Evolutionary conservation across 805 yeast species (phyloP).

Genomic region (Lipomyces lipofer): DNA sequence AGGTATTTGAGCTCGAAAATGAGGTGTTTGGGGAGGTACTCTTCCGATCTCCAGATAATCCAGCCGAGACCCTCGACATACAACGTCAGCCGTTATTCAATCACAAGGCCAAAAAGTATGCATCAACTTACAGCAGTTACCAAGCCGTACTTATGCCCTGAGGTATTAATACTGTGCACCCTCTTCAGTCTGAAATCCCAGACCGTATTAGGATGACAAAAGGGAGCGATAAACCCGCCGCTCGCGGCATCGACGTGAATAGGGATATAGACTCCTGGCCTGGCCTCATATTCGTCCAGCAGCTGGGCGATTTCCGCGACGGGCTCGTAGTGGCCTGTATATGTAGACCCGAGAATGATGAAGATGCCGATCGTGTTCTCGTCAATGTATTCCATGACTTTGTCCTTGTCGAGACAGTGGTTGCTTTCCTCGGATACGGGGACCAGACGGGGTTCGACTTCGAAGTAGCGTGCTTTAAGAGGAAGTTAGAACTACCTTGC

Average conservation of each 20-base stretch:
- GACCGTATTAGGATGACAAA: constrained; percentile 66
- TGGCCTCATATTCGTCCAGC: constrained; percentile 67
- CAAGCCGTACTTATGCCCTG: constrained; percentile 91
- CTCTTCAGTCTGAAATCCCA: constrained; percentile 84
- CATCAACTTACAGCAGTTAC: too few species aligned
- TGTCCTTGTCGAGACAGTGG: constrained; percentile 62
- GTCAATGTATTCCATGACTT: constrained; percentile 66
- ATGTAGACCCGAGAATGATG: constrained; percentile 87
- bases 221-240: constrained; percentile 88
- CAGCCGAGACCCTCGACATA: constrained; percentile 96
- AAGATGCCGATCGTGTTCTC: constrained; percentile 92
- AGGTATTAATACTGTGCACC: constrained; percentile 81
- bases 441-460: constrained; percentile 79
- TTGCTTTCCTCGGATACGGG: constrained; percentile 61
- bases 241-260: constrained; percentile 95
- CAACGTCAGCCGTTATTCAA: too few species aligned
- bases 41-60: constrained; percentile 75
- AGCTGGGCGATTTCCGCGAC: constrained; percentile 61
- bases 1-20: constrained; percentile 78
- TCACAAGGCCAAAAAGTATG: too few species aligned
- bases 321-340: constrained; percentile 88
- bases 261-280: constrained; percentile 67
- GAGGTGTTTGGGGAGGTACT: constrained; percentile 66
- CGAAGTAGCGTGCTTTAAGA: constrained; percentile 70
- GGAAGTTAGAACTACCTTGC: background rate